Percentiles rank a stretch among this genome's conserved stretches.
Conservation (phyloP, 345 rosid species). For the Brassica juncea region DNA sequence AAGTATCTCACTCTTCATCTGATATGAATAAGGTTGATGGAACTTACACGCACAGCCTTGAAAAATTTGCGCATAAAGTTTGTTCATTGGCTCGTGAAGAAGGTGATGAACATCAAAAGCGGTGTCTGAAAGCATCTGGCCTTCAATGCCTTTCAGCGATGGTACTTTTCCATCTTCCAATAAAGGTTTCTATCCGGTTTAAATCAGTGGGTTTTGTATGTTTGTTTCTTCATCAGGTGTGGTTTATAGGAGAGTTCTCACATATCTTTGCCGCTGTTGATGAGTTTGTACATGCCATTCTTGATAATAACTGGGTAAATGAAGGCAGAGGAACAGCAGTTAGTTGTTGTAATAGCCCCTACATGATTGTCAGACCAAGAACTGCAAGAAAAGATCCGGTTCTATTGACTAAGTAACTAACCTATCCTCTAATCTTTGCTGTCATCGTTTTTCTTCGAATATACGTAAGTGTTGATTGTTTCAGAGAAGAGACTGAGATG, state of each 20-base stretch:
- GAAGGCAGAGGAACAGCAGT: no score
- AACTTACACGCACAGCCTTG: conserved; percentile 73
- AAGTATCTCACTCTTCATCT: conserved; percentile 26
- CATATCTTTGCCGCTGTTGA: conserved; percentile 72
- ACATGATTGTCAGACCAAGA: conserved; percentile 44
- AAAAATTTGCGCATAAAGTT: conserved; percentile 66
- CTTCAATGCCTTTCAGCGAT: conserved; percentile 94
- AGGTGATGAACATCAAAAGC: conserved; percentile 53
- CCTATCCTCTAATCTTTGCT: neutral
- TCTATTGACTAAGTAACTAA: conserved; percentile 64
- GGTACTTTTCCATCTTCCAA: conserved; percentile 47
- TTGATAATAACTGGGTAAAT: conserved; percentile 38
- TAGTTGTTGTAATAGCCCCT: no score
- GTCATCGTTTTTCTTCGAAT: neutral
- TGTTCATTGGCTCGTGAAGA: conserved; percentile 63
- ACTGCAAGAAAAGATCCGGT: conserved; percentile 75
- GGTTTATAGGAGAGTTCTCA: conserved; percentile 88
- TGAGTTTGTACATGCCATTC: conserved; percentile 75
- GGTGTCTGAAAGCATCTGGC: conserved; percentile 65
- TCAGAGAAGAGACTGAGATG: conserved; percentile 79
- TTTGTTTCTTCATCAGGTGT: conserved; percentile 56
- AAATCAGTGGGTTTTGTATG: neutral
- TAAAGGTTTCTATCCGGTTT: neutral
- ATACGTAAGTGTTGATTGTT: conserved; percentile 19
- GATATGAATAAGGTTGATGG: conserved; percentile 65